Conservation (phyloP, 768 basidiomycete species). For the Asterophora parasitica region DNA sequence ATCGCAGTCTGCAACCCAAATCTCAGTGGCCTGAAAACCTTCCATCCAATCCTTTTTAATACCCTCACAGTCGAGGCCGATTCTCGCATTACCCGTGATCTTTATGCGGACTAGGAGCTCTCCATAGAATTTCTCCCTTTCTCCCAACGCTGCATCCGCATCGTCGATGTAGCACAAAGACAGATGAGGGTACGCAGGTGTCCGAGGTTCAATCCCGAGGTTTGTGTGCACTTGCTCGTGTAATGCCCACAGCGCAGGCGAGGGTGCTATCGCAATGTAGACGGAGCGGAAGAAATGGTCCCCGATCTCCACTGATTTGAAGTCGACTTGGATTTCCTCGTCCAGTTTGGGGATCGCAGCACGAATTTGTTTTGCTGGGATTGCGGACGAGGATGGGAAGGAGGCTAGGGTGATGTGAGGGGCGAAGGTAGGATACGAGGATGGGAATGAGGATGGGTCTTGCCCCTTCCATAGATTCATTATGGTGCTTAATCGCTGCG, state of each 20-base stretch:
- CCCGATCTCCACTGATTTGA: conserved; percentile 52
- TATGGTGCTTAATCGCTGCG: conserved; percentile 36
- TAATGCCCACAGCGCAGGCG: conserved; percentile 41
- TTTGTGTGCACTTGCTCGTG: conserved; percentile 42
- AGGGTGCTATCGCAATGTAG: conserved; percentile 46
- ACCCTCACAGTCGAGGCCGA: conserved; percentile 29
- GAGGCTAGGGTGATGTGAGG: conserved; percentile 71
- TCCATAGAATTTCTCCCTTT: conserved; percentile 45
- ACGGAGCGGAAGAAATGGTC: conserved; percentile 70
- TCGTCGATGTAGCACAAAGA: conserved; percentile 73
- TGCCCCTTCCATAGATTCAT: conserved; percentile 35
- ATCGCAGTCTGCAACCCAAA: conserved; percentile 58
- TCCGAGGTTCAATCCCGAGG: conserved; percentile 35
- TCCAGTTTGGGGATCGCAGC: conserved; percentile 33
- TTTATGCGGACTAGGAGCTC: conserved; percentile 34
- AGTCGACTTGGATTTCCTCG: conserved; percentile 36
- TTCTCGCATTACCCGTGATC: conserved; percentile 21
- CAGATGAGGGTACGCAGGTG: conserved; percentile 65
- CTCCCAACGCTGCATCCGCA: conserved; percentile 46
- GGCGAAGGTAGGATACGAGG: conserved; percentile 55
- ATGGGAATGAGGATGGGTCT: conserved; percentile 17
- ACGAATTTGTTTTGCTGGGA: conserved; percentile 30
- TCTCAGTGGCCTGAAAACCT: conserved; percentile 42
- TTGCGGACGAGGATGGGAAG: conserved; percentile 27
- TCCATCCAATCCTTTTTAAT: conserved; percentile 30